Conservation (phyloP, 371 early-diverging fungal genomes). For the Massospora cicadina region DNA sequence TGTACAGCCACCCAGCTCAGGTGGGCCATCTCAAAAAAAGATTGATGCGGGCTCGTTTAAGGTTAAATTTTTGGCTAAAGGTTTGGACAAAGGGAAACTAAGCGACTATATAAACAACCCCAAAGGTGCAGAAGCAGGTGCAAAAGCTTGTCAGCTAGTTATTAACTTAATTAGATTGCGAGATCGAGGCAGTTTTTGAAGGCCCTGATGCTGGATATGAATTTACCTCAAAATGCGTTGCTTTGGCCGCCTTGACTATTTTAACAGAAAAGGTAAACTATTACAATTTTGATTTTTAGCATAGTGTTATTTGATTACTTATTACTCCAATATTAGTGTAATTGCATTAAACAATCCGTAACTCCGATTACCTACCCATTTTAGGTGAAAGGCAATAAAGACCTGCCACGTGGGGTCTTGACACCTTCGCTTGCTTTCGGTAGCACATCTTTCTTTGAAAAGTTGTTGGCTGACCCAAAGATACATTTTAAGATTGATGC, state of each 20-base stretch:
- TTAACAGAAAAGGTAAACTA: not conserved
- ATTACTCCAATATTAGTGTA: no score
- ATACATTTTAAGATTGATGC: not conserved
- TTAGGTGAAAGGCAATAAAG: not conserved
- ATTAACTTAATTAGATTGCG: not conserved
- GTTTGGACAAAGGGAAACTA: not conserved
- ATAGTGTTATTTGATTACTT: no score
- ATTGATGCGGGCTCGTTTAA: not conserved
- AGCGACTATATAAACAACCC: not conserved
- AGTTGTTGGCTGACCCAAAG: not conserved
- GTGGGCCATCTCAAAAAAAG: not conserved
- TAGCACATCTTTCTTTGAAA: not conserved
- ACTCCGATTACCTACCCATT: not conserved
- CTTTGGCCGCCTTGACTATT: conserved; percentile 3
- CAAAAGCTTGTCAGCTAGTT: not conserved
- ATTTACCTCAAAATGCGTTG: conserved; percentile 3
- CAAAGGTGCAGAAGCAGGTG: not conserved
- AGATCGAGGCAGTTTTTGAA: not conserved
- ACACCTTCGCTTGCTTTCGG: not conserved
- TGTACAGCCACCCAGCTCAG: not conserved
- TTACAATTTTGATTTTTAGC: not conserved
- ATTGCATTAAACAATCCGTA: no score
- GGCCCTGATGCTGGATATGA: conserved; percentile 3
- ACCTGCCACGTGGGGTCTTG: not conserved
- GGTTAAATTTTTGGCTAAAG: conserved; percentile 1